phyloP scores from a whole-genome alignment of 2,329 filamentous ascomycete genomes.

The Fusarium sp. region DNA sequence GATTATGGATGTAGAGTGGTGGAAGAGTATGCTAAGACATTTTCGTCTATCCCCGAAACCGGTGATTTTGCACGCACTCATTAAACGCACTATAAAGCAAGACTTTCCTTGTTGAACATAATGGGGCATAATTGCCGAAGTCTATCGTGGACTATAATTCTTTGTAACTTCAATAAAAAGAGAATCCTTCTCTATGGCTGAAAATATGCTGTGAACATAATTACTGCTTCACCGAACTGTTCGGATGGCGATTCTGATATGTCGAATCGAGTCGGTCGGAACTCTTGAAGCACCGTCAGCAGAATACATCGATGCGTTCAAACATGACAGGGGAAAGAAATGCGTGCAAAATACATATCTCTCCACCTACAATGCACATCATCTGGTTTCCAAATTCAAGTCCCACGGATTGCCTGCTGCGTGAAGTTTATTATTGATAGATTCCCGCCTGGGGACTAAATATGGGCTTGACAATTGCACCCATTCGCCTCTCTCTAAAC shows the following conservation, averaged over 20 bases:
- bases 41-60: background rate
- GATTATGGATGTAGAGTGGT: background rate
- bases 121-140: background rate
- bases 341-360: background rate
- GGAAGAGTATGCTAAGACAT: background rate
- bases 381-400: background rate
- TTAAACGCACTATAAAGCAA: slow-evolving; percentile 1
- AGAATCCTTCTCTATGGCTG: background rate
- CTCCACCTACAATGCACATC: background rate
- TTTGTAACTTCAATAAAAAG: background rate
- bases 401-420: background rate
- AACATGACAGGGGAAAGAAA: background rate
- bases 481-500: background rate
- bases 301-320: background rate
- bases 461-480: background rate
- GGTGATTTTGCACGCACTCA: background rate
- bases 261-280: background rate
- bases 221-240: background rate
- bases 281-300: background rate
- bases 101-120: background rate
- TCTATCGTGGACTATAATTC: background rate
- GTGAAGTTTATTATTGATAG: background rate
- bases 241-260: background rate
- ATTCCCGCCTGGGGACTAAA: background rate
- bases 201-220: background rate